Evolutionary conservation across 768 basidiomycete species (phyloP), one percentile per base, ranked within the genome.

Genomic region (Boletus sp.): DNA sequence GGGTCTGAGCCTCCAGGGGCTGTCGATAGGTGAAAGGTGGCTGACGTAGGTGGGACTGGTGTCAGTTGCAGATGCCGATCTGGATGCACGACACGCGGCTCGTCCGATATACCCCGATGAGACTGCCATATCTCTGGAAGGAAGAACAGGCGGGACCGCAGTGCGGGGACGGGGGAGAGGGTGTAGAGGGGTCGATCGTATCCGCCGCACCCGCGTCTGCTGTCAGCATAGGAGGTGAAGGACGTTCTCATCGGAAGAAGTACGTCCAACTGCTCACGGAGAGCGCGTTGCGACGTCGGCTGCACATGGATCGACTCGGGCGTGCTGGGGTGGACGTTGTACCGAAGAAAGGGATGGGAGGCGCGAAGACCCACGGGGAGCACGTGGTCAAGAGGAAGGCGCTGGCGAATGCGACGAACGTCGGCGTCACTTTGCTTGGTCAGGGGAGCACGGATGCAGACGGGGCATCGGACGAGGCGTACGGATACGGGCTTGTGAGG

Each of bases 191-290:
- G 14, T 7, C 44, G 3, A 21, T 19, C 0, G 50, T 27, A 1
- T 25, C 49, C 0, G 19, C 35, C 1, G 5, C 15, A 7, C 15
- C 38, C 0, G n/a, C 40, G 30, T n/a, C 50, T 10, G n/a, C 35
- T 9, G 34, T 17, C 25, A 14, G 17, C 17, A 27, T 33, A 11
- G 51, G 34, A n/a, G 29, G 6, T 1, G 51, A 51, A 17, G 52
- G 44, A 45, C 47, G 21, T 4, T n/a, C 44, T 6, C 47, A 49
- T 1, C 42, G 67, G 34, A 64, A 54, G 37, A 56, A 54, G 53
- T 69, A 9, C n/a, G 57, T 67, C 0, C 42, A 64, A 5, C 14
- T 67, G 27, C 58, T 67, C 27, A 51, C 57, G 9, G 62, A 67
- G 2, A 59, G 67, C 25, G 48, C 59, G 1, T 5, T 56, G 25